Percentiles rank a stretch among this genome's conserved stretches.
Evolutionary conservation across 306 rosid genomes (phyloP).

Genomic region (Quercus robur): DNA sequence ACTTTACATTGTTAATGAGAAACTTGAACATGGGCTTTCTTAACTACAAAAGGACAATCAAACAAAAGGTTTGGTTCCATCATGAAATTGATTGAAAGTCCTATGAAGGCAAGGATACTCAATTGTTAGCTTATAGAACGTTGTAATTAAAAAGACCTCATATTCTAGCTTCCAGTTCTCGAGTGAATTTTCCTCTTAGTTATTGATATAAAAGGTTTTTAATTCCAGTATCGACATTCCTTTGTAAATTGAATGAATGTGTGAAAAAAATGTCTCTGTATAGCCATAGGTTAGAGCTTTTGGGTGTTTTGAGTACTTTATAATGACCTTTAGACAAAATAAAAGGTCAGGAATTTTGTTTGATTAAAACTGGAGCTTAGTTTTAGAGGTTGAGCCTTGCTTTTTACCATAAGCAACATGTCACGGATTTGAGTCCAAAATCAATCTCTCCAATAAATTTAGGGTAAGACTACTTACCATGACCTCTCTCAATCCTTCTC

Average conservation of each 20-base stretch:
- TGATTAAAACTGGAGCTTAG: background rate
- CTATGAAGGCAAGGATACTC: background rate
- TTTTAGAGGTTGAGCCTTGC: too few relatives aligned
- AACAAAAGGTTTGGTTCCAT: conserved; percentile 4
- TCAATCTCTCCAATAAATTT: too few relatives aligned
- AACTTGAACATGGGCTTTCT: conserved; percentile 11
- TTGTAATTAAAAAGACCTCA: background rate
- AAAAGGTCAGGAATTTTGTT: background rate
- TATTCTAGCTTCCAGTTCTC: background rate
- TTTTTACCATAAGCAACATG: too few relatives aligned
- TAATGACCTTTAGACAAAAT: background rate
- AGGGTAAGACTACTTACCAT: too few relatives aligned
- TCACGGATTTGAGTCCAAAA: too few relatives aligned
- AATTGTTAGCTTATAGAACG: conserved; percentile 2
- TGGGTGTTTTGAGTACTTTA: background rate
- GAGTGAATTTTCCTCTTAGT: background rate
- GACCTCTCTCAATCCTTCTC: too few relatives aligned
- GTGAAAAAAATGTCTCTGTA: background rate
- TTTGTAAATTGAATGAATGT: background rate
- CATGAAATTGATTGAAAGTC: conserved; percentile 1
- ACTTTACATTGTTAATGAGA: background rate
- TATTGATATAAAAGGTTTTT: background rate
- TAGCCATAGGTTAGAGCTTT: background rate
- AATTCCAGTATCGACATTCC: background rate
- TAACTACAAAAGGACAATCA: background rate